Evolutionary conservation across 1,284 basidiomycete species (phyloP).

Genomic region (Vanrija pseudolonga): DNA sequence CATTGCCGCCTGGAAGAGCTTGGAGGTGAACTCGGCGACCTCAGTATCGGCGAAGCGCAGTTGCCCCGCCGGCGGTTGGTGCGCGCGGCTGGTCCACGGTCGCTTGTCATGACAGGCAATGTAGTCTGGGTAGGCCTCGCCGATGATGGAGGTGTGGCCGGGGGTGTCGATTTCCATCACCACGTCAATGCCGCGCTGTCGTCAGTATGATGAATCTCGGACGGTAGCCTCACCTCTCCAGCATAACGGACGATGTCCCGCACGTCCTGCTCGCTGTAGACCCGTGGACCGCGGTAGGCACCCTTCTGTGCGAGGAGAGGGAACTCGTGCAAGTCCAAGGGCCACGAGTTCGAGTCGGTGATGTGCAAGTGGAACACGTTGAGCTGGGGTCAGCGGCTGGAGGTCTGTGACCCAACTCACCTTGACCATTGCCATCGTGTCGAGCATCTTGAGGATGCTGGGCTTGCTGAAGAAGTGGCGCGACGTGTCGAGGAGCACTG

Average conservation of each 20-base stretch:
- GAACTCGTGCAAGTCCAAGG: conserved; percentile 62
- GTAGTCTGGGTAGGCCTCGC: conserved; percentile 63
- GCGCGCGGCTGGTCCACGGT: conserved; percentile 55
- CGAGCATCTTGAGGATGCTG: conserved; percentile 55
- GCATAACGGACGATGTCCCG: conserved; percentile 66
- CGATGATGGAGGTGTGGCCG: conserved; percentile 61
- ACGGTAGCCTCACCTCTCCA: conserved; percentile 57
- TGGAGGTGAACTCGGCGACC: conserved; percentile 53
- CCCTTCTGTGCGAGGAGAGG: conserved; percentile 62
- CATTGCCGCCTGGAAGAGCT: conserved; percentile 49
- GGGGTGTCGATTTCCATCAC: conserved; percentile 74
- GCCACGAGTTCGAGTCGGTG: conserved; percentile 57
- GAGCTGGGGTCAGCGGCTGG: conserved; percentile 50
- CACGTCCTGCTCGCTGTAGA: conserved; percentile 64
- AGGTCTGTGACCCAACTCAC: conserved; percentile 48
- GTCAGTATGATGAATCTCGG: conserved; percentile 1
- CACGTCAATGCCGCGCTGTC: conserved; percentile 72
- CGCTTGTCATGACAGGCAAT: conserved; percentile 64
- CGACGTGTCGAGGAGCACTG: conserved; percentile 75
- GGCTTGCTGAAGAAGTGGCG: conserved; percentile 2
- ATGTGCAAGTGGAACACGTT: conserved; percentile 60
- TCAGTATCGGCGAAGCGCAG: conserved; percentile 61
- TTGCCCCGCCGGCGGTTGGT: conserved; percentile 75
- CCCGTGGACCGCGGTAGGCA: conserved; percentile 58
- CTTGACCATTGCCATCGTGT: conserved; percentile 84